Percentiles rank a stretch among this genome's conserved stretches.
Evolutionary conservation across 176 grass and related monocot genomes (phyloP).

Genomic region (Chloris gayana): DNA sequence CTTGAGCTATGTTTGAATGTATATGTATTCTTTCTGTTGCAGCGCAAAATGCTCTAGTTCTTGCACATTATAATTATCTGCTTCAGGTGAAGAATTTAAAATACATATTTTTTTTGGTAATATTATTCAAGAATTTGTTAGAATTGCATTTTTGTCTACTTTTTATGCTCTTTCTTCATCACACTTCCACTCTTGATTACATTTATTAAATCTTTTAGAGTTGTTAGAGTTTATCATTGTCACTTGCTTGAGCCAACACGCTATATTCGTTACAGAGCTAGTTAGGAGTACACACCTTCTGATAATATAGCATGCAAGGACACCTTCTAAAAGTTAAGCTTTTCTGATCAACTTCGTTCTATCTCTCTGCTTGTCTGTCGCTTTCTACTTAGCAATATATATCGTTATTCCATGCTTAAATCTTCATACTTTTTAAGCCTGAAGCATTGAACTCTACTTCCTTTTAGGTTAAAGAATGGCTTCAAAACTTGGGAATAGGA

Average conservation of each 20-base stretch:
- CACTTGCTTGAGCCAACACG: constrained; percentile 24
- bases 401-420: not conserved
- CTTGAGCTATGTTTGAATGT: not conserved
- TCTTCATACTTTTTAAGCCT: constrained; percentile 15
- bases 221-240: not conserved
- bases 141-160: not conserved
- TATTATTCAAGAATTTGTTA: not conserved
- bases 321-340: not conserved
- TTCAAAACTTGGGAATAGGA: constrained; percentile 82
- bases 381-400: not conserved
- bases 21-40: constrained; percentile 18
- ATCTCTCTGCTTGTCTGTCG: not conserved
- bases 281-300: not conserved
- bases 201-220: not conserved
- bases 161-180: not conserved
- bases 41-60: not conserved
- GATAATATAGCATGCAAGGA: not conserved
- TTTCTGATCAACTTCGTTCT: not conserved
- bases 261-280: constrained; percentile 3
- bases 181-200: not conserved
- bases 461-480: constrained; percentile 88
- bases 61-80: not conserved
- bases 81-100: not conserved
- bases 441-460: not conserved
- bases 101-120: not conserved